These are phyloP conservation scores for Lyophyllum semitale DNA, from an alignment of 768 basidiomycete genomes.

Conservation along the genomic window DNA sequence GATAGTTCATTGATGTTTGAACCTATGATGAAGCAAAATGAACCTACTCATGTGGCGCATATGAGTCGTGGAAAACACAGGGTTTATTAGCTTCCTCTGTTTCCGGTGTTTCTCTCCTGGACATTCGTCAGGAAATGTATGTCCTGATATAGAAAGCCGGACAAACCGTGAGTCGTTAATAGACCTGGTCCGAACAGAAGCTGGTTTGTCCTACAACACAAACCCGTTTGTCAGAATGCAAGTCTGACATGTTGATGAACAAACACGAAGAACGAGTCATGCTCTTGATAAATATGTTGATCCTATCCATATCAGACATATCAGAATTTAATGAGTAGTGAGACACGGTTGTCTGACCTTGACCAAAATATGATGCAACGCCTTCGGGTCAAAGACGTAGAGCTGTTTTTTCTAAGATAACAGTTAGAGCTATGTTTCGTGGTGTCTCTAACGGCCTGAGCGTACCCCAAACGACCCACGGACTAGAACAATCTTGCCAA, in stretches of 20 bases:
- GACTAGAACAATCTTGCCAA: too few relatives aligned
- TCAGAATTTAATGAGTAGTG: neutral
- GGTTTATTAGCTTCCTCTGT: constrained; percentile 20
- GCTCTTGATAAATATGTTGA: constrained; percentile 15
- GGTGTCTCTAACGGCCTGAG: neutral
- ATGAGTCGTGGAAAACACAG: constrained; percentile 23
- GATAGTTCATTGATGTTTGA: too few relatives aligned
- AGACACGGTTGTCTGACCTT: constrained; percentile 4
- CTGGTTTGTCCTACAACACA: constrained; percentile 2
- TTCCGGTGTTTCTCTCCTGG: constrained; percentile 17
- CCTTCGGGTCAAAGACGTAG: constrained; percentile 15
- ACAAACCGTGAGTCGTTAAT: constrained; percentile 13
- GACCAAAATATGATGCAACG: constrained; percentile 16
- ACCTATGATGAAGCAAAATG: too few relatives aligned
- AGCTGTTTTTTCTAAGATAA: too few relatives aligned
- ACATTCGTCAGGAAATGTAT: too few relatives aligned
- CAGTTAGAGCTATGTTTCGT: constrained; percentile 2
- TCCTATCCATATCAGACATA: constrained; percentile 5
- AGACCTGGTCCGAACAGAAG: constrained; percentile 14
- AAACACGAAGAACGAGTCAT: constrained; percentile 8
- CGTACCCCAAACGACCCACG: constrained; percentile 13
- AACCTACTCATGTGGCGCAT: too few relatives aligned
- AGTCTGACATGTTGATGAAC: too few relatives aligned
- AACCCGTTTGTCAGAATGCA: neutral
- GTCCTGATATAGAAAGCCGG: neutral